These are phyloP conservation scores for Gossypioides kirkii DNA, from an alignment of 345 rosid genomes.

Conservation along the genomic window DNA sequence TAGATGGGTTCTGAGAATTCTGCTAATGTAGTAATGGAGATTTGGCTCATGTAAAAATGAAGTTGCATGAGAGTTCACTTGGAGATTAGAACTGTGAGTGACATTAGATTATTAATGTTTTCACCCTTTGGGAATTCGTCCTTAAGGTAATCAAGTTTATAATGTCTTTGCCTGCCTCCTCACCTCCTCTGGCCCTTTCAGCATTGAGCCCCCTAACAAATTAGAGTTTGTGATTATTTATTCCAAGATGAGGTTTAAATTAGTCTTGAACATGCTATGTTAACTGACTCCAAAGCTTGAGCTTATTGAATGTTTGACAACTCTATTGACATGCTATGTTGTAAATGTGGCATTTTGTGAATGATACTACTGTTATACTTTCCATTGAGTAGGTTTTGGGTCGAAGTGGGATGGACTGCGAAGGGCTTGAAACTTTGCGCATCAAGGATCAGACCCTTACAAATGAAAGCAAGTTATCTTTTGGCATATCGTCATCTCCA, in stretches of 20 bases:
- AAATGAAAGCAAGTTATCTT: conserved; percentile 54
- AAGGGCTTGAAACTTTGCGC: conserved; percentile 62
- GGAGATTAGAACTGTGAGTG: background rate
- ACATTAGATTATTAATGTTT: conserved; percentile 3
- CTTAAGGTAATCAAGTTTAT: background rate
- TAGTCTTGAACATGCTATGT: background rate
- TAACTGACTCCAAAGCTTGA: conserved; percentile 2
- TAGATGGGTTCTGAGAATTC: background rate
- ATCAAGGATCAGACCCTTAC: conserved; percentile 71
- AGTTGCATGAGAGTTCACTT: background rate
- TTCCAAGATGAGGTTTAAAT: background rate
- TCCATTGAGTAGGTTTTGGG: conserved; percentile 48
- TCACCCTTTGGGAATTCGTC: background rate
- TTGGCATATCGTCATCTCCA: conserved; percentile 3
- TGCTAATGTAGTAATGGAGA: background rate
- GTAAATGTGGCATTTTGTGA: conserved; percentile 5
- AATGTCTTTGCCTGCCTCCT: background rate
- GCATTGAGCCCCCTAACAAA: background rate
- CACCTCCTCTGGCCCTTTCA: background rate
- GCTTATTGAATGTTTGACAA: background rate
- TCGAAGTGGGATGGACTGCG: conserved; percentile 62
- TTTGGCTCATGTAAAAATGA: background rate
- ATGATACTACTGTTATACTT: background rate
- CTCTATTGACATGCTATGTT: conserved; percentile 12
- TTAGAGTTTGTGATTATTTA: background rate